These are phyloP conservation scores for Ceratocystis ficicola DNA, from an alignment of 2,329 filamentous ascomycete genomes.

Conservation along the genomic window DNA sequence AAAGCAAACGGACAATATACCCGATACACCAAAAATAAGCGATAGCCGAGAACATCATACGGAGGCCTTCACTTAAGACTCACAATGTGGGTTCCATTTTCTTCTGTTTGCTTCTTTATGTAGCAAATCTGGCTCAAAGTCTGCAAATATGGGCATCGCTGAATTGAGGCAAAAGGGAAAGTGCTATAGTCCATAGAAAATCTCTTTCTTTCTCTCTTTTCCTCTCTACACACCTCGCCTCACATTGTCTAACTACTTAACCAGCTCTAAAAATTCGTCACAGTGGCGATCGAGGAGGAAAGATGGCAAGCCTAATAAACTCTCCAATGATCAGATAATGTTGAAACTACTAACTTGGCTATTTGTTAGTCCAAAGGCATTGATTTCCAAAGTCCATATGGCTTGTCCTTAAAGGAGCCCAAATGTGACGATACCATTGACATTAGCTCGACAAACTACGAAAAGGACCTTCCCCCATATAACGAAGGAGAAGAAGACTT, in stretches of 20 bases:
- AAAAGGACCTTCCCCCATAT: neutral
- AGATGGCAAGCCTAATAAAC: neutral
- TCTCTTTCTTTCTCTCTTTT: neutral
- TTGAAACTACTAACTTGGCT: neutral
- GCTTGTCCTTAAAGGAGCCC: neutral
- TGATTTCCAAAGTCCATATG: neutral
- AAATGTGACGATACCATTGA: neutral
- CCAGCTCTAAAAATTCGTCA: neutral
- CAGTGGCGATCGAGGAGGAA: neutral
- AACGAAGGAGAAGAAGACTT: too few species aligned
- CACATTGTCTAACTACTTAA: neutral
- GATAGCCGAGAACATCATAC: neutral
- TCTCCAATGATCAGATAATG: neutral
- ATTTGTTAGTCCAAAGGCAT: neutral
- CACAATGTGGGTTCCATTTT: neutral
- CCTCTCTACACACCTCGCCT: neutral
- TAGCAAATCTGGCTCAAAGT: neutral
- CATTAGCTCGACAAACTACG: neutral
- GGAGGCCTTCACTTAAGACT: neutral
- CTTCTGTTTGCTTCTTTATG: neutral
- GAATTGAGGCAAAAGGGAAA: neutral
- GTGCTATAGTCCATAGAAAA: neutral
- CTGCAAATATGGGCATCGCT: neutral
- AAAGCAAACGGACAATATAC: neutral
- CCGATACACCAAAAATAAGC: neutral